These are phyloP conservation scores for Chalaropsis ovoidea DNA, from an alignment of 2,329 filamentous ascomycete species.

Conservation along the genomic window DNA sequence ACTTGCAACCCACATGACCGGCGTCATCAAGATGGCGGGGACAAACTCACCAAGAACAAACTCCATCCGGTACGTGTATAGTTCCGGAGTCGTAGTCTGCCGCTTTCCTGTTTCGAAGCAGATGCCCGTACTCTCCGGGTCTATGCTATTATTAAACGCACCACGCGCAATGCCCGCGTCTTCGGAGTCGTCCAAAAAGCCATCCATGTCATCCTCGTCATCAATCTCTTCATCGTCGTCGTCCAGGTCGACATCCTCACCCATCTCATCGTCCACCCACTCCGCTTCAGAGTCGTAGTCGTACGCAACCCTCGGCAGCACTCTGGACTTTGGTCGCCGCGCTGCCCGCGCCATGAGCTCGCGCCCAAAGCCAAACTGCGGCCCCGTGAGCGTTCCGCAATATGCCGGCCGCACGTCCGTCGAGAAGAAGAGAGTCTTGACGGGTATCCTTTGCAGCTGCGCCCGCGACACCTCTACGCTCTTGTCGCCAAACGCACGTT, in stretches of 20 bases:
- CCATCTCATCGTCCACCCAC: constrained; percentile 64
- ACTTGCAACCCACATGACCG: neutral
- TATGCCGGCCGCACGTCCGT: constrained; percentile 61
- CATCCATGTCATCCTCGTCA: constrained; percentile 77
- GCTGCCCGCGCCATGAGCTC: constrained; percentile 43
- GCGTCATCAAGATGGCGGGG: neutral
- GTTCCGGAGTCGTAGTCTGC: constrained; percentile 40
- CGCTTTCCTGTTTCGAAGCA: constrained; percentile 62
- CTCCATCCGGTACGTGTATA: constrained; percentile 60
- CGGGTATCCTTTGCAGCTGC: constrained; percentile 45
- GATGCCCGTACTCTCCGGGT: constrained; percentile 68
- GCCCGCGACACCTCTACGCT: constrained; percentile 33
- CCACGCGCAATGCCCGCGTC: constrained; percentile 49
- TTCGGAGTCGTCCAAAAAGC: constrained; percentile 80
- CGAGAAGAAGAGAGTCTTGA: constrained; percentile 53
- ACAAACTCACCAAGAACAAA: constrained; percentile 54
- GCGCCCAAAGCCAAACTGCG: constrained; percentile 38
- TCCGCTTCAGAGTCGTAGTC: constrained; percentile 81
- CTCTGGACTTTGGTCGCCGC: constrained; percentile 43
- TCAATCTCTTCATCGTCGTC: constrained; percentile 60
- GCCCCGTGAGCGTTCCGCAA: constrained; percentile 59
- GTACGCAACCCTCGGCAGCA: constrained; percentile 57
- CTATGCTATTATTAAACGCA: constrained; percentile 57
- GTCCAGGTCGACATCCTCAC: constrained; percentile 59
- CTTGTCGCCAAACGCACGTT: constrained; percentile 29